These are phyloP conservation scores for Hericium coralloides DNA, from an alignment of 768 basidiomycete genomes.

Conservation along the genomic window DNA sequence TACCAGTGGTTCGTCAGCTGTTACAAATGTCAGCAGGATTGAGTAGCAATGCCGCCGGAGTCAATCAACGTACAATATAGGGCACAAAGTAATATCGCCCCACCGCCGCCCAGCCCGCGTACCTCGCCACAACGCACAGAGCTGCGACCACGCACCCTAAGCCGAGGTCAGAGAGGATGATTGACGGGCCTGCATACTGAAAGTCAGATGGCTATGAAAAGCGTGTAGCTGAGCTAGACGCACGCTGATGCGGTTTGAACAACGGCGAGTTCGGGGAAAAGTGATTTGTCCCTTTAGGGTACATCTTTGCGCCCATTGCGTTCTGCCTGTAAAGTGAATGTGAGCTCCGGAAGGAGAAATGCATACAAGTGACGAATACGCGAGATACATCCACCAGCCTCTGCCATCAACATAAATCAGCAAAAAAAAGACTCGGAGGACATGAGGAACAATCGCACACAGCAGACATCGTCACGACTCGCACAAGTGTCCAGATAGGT, in stretches of 20 bases:
- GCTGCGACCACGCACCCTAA: constrained; percentile 31
- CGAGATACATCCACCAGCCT: constrained; percentile 44
- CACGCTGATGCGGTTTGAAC: constrained; percentile 40
- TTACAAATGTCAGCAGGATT: not conserved
- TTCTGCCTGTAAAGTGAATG: constrained; percentile 14
- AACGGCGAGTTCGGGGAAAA: constrained; percentile 40
- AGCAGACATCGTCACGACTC: constrained; percentile 36
- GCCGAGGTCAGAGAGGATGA: constrained; percentile 34
- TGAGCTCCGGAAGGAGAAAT: not conserved
- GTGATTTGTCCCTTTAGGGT: constrained; percentile 41
- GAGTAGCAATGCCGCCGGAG: not conserved
- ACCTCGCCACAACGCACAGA: constrained; percentile 18
- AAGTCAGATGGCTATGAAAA: constrained; percentile 3
- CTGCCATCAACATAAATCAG: not conserved
- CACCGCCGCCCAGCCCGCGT: not conserved
- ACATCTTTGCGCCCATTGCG: constrained; percentile 28
- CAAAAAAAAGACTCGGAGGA: not conserved
- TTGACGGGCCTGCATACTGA: not conserved
- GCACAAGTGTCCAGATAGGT: constrained; percentile 39
- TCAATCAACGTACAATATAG: not conserved
- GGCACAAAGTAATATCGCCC: not conserved
- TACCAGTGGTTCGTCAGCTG: constrained; percentile 69
- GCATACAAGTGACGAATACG: constrained; percentile 16
- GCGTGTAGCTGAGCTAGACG: not conserved
- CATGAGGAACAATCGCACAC: not conserved